A percentile compares a stretch with the other conserved stretches of the same genome.
These are phyloP conservation scores for Xylariomycetidae sp. DNA, from an alignment of 2,329 filamentous ascomycete species.

Conservation along the genomic window DNA sequence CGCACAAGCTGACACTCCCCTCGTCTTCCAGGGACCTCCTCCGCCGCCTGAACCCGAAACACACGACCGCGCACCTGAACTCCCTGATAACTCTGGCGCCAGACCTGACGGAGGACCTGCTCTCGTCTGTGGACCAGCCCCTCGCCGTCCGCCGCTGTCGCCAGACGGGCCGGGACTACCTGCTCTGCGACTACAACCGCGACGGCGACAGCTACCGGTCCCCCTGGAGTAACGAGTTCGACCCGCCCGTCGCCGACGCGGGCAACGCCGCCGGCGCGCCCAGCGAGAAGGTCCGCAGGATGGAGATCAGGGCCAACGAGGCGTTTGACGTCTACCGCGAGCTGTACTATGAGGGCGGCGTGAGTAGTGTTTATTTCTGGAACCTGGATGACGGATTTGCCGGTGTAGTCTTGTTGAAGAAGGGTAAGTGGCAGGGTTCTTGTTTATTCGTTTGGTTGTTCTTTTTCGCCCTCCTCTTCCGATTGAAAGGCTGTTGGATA, in stretches of 20 bases:
- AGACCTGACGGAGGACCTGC: constrained; percentile 91
- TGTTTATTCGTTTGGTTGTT: not conserved
- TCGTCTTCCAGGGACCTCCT: constrained; percentile 75
- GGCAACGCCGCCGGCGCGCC: constrained; percentile 79
- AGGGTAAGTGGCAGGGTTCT: constrained; percentile 61
- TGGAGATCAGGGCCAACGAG: constrained; percentile 92
- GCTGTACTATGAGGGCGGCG: constrained; percentile 93
- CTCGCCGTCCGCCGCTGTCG: constrained; percentile 81
- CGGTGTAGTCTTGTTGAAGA: constrained; percentile 92
- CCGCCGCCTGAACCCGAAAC: constrained; percentile 91
- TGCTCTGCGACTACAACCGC: constrained; percentile 99
- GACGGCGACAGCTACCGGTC: constrained; percentile 97
- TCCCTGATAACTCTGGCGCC: constrained; percentile 85
- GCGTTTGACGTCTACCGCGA: constrained; percentile 96
- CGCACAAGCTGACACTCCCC: constrained; percentile 6
- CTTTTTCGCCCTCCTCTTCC: too few relatives aligned
- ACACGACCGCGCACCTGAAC: constrained; percentile 83
- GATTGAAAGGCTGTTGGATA: too few relatives aligned
- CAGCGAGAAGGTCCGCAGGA: constrained; percentile 83
- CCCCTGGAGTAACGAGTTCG: constrained; percentile 99
- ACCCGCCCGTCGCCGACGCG: constrained; percentile 65
- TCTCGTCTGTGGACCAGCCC: constrained; percentile 95
- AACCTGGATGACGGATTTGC: constrained; percentile 97
- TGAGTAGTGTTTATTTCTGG: constrained; percentile 97
- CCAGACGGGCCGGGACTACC: constrained; percentile 88